These are phyloP conservation scores for Inga oerstediana DNA, from an alignment of 306 rosid species.

Conservation along the genomic window DNA sequence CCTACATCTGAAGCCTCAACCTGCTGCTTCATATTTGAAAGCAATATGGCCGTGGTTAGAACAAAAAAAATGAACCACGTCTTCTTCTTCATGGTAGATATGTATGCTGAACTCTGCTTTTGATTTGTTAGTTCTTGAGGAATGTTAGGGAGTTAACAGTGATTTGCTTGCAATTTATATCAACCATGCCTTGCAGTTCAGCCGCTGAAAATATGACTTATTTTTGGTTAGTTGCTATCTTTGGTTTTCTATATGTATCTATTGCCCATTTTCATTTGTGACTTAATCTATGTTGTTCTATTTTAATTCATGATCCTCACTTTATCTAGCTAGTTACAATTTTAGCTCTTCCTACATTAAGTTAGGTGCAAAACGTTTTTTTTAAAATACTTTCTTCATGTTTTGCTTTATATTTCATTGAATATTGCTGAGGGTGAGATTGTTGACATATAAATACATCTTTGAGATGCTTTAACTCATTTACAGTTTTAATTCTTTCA, in stretches of 20 bases:
- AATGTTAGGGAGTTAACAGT: background rate
- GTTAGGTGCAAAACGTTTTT: background rate
- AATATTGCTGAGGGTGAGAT: background rate
- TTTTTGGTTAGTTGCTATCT: background rate
- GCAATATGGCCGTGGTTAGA: background rate
- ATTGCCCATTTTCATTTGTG: background rate
- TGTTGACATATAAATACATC: background rate
- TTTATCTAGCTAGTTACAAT: background rate
- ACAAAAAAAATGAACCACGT: background rate
- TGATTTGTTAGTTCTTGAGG: background rate
- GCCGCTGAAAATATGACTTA: background rate
- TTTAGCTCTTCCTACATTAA: background rate
- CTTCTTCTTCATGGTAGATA: background rate
- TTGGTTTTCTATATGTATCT: background rate
- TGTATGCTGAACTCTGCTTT: background rate
- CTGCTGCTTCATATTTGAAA: background rate
- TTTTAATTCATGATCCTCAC: background rate
- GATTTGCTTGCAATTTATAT: background rate
- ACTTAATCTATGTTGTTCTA: background rate
- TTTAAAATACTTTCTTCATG: background rate
- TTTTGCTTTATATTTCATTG: background rate
- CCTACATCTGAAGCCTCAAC: background rate
- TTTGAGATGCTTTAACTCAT: background rate
- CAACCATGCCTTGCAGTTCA: background rate
- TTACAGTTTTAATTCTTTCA: too few species aligned